Percentiles rank a stretch among this genome's conserved stretches.
These are phyloP conservation scores for Astragalus glycyphyllos DNA, from an alignment of 306 rosid species.

Conservation along the genomic window DNA sequence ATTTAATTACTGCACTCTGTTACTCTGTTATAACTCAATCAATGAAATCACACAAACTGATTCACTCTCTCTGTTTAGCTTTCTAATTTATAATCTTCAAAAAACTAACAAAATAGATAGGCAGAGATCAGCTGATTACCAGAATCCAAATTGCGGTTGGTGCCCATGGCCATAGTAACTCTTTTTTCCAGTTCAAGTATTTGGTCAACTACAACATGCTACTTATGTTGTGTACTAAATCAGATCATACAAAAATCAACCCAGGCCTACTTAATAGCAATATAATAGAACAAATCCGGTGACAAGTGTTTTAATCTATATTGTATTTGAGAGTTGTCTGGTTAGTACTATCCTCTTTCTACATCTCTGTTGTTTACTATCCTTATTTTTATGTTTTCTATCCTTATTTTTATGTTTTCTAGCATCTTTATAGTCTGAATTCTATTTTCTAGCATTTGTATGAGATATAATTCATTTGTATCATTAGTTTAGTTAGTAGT, in stretches of 20 bases:
- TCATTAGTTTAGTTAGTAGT: no score
- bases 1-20: no score
- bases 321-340: background rate
- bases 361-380: background rate
- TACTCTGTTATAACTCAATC: no score
- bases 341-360: background rate
- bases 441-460: no score
- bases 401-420: no score
- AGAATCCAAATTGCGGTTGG: conserved; percentile 74
- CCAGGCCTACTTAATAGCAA: conserved; percentile 18
- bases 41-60: no score
- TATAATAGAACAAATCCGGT: background rate
- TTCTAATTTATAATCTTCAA: no score
- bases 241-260: conserved; percentile 39
- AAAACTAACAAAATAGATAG: conserved; percentile 27
- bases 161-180: conserved; percentile 96
- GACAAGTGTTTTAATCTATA: conserved; percentile 26
- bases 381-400: no score
- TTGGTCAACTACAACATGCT: conserved; percentile 77
- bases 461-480: no score
- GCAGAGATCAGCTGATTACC: conserved; percentile 53
- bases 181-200: conserved; percentile 79
- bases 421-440: no score
- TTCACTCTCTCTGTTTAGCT: no score
- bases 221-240: conserved; percentile 48